Evolutionary conservation across 164 flowering plant species (phyloP).

Genomic region (grape (Vitis vinifera)): DNA sequence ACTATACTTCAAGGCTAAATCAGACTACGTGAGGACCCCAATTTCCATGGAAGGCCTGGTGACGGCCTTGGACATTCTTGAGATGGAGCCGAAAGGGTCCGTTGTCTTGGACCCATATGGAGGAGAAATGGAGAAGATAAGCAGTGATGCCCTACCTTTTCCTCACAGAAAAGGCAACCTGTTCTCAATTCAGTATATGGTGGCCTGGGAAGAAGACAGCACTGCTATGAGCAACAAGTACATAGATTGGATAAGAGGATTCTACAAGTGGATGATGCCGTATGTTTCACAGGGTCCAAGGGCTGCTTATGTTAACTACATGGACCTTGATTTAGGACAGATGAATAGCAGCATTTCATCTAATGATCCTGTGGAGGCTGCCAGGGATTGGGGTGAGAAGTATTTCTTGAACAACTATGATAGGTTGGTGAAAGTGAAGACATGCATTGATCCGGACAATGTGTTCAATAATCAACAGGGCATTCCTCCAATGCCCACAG

Average conservation of each 20-base stretch:
- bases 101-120: constrained; percentile 59
- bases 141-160: constrained; percentile 45
- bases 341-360: background rate
- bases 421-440: constrained; percentile 51
- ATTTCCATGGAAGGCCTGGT: constrained; percentile 26
- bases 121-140: constrained; percentile 38
- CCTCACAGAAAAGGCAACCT: constrained; percentile 56
- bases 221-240: constrained; percentile 15
- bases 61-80: constrained; percentile 26
- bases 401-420: constrained; percentile 57
- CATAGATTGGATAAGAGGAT: constrained; percentile 41
- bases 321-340: constrained; percentile 51
- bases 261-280: constrained; percentile 40
- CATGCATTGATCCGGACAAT: constrained; percentile 45
- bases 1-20: constrained; percentile 46
- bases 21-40: constrained; percentile 44
- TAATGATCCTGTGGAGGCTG: constrained; percentile 35
- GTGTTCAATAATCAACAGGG: constrained; percentile 52
- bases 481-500: constrained; percentile 40
- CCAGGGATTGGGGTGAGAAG: constrained; percentile 66
- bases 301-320: constrained; percentile 54
- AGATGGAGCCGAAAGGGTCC: constrained; percentile 45
- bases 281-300: constrained; percentile 47
- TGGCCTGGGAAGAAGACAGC: constrained; percentile 37
- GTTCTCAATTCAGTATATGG: constrained; percentile 45